phyloP scores from a whole-genome alignment of 1,139 yeast species.

The Yamadazyma sp. region DNA sequence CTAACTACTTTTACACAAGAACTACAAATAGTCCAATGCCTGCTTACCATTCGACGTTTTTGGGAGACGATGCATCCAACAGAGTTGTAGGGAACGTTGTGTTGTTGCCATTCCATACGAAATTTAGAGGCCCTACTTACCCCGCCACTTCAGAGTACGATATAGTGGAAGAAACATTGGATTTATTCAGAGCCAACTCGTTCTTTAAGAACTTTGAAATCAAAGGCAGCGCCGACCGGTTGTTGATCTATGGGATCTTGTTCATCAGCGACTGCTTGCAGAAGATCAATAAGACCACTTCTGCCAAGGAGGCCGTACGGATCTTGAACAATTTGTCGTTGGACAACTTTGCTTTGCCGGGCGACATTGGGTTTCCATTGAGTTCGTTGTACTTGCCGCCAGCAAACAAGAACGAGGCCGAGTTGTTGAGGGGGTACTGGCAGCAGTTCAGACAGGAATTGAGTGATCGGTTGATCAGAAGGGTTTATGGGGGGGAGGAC shows the following conservation, averaged over 20 bases:
- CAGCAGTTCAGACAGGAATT: constrained; percentile 95
- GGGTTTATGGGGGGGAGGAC: constrained; percentile 59
- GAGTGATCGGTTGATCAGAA: constrained; percentile 72
- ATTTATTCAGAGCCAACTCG: constrained; percentile 91
- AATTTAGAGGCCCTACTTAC: constrained; percentile 88
- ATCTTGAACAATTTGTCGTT: constrained; percentile 78
- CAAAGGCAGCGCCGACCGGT: constrained; percentile 91
- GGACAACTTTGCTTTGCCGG: constrained; percentile 89
- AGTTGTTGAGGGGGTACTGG: constrained; percentile 74
- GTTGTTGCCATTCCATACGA: constrained; percentile 78
- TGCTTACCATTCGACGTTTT: constrained; percentile 91
- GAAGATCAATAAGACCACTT: constrained; percentile 48
- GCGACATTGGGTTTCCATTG: constrained; percentile 91
- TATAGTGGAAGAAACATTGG: constrained; percentile 86
- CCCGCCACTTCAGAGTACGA: constrained; percentile 84
- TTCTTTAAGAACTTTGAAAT: constrained; percentile 96
- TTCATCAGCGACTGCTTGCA: constrained; percentile 83
- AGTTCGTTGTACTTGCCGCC: constrained; percentile 83
- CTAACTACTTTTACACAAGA: background rate
- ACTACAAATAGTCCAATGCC: constrained; percentile 44
- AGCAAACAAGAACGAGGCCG: constrained; percentile 69
- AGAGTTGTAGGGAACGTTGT: constrained; percentile 66
- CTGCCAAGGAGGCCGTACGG: constrained; percentile 67
- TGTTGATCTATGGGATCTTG: constrained; percentile 93
- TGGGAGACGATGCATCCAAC: constrained; percentile 54